These are phyloP conservation scores for Zymoseptoria pseudotritici DNA, from an alignment of 2,329 filamentous ascomycete genomes.

Conservation along the genomic window DNA sequence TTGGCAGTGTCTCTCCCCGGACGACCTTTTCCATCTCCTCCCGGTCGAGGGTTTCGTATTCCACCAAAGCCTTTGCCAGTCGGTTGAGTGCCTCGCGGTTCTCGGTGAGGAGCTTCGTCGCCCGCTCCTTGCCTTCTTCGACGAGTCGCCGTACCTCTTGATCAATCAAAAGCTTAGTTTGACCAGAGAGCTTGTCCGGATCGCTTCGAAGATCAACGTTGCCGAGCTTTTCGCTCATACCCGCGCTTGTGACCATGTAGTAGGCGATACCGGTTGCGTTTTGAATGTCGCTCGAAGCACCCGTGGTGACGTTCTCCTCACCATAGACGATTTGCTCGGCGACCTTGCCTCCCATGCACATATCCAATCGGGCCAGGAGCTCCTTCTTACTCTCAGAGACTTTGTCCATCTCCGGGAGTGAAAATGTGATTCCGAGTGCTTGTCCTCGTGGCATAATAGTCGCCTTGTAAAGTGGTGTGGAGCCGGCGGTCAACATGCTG, in stretches of 20 bases:
- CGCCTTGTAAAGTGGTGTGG: slow-evolving; percentile 85
- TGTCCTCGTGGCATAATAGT: slow-evolving; percentile 90
- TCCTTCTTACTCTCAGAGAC: slow-evolving; percentile 82
- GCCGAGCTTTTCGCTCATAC: slow-evolving; percentile 81
- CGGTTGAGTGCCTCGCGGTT: slow-evolving; percentile 80
- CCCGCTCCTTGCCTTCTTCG: slow-evolving; percentile 71
- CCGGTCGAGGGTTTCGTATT: slow-evolving; percentile 88
- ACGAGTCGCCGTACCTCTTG: slow-evolving; percentile 77
- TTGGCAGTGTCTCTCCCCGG: slow-evolving; percentile 70
- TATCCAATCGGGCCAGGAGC: slow-evolving; percentile 71
- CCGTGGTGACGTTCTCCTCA: slow-evolving; percentile 82
- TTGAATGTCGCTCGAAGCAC: slow-evolving; percentile 76
- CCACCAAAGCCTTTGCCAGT: slow-evolving; percentile 78
- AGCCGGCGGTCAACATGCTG: slow-evolving; percentile 69
- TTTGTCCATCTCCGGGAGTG: slow-evolving; percentile 85
- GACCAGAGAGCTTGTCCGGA: slow-evolving; percentile 73
- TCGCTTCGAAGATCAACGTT: slow-evolving; percentile 81
- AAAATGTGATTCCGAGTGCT: slow-evolving; percentile 77
- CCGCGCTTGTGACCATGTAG: slow-evolving; percentile 77
- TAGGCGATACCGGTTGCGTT: slow-evolving; percentile 76
- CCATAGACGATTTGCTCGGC: slow-evolving; percentile 90
- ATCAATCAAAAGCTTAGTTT: slow-evolving; percentile 83
- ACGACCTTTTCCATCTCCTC: slow-evolving; percentile 88
- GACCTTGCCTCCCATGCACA: slow-evolving; percentile 77
- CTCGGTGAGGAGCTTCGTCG: slow-evolving; percentile 60